phyloP scores from a whole-genome alignment of 1,139 yeast species.

The Komagataea norvegica region DNA sequence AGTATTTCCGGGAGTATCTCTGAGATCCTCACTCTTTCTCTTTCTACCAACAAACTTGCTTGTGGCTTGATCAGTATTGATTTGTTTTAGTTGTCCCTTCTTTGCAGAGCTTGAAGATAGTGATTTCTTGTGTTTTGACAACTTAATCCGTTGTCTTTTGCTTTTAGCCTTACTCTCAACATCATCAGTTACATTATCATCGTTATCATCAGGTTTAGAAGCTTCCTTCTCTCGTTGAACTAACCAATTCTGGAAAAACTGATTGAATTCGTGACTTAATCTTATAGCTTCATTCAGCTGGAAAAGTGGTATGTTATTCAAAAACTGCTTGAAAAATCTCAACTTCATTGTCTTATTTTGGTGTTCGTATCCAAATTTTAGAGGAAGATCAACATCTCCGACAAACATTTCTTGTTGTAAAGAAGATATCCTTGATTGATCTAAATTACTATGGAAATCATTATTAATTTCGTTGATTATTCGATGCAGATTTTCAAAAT shows the following conservation, averaged over 20 bases:
- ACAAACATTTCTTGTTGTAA: not conserved
- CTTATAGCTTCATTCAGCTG: constrained; percentile 10
- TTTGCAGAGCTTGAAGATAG: not conserved
- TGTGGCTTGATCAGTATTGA: not conserved
- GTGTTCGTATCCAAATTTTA: constrained; percentile 1
- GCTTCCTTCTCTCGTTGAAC: constrained; percentile 7
- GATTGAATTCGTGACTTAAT: constrained; percentile 6
- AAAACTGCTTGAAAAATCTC: constrained; percentile 9
- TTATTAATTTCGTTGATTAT: constrained; percentile 15
- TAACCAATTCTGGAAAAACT: constrained; percentile 11
- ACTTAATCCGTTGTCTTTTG: not conserved
- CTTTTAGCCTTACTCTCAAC: no score
- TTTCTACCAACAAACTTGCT: not conserved
- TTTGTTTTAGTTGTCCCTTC: constrained; percentile 3
- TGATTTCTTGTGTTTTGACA: constrained; percentile 3
- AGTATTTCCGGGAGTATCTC: not conserved
- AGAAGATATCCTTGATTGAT: constrained; percentile 1
- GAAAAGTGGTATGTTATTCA: constrained; percentile 11
- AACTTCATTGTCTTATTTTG: not conserved
- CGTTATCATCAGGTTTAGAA: not conserved
- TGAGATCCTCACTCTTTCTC: not conserved
- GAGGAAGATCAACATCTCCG: not conserved
- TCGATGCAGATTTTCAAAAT: constrained; percentile 9
- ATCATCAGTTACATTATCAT: not conserved
- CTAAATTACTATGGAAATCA: constrained; percentile 17